Base-by-base conservation (phyloP, 2,329 filamentous ascomycete species). In the Colletotrichum trifolii region DNA sequence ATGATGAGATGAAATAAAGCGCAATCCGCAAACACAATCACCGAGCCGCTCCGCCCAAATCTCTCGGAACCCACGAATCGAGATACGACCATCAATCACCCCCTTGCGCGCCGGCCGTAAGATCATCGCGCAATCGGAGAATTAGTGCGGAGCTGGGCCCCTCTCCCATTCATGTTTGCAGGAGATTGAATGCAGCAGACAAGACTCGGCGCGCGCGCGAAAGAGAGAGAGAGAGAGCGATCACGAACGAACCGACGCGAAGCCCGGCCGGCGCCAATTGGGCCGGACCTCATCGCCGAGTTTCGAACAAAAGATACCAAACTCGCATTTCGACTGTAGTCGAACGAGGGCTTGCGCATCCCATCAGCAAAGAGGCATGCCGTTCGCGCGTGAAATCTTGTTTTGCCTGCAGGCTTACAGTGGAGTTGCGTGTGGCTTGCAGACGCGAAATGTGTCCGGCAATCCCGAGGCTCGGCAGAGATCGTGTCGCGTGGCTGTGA, bases 341-440 rank as follows among this genome's bases (percentile, higher is more conserved):
- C 25, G 25, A 25, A 25, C 25, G 25, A 25, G 25, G 25, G 25
- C 25, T 25, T 25, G 25, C 1, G 25, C 25, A 25, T 40, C 47
- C 52, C 11, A 15, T 54, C 39, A 12, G 43, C 13, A 34, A 62
- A 40, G 42, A 54, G 61, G 62, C 50, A 61, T 55, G 62, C 58
- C 25, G 25, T 46, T 57, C 17, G 60, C 62, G 50, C 57, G 57
- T 46, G 50, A 66, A 66, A 66, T 66, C 63, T 64, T 66, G 63
- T 64, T 66, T 66, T 64, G 53, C 54, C 40, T 66, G 63, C 63
- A 64, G 58, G 58, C 60, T 62, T 54, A 56, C 57, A 39, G 60
- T 43, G 53, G 63, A 53, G 48, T 46, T 66, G 63, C 59, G 53
- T 43, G 42, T 66, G 63, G 63, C 63, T 66, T 64, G 63, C 63